These are phyloP conservation scores for Arthroderma sp. DNA, from an alignment of 2,329 filamentous ascomycete species.

Conservation along the genomic window DNA sequence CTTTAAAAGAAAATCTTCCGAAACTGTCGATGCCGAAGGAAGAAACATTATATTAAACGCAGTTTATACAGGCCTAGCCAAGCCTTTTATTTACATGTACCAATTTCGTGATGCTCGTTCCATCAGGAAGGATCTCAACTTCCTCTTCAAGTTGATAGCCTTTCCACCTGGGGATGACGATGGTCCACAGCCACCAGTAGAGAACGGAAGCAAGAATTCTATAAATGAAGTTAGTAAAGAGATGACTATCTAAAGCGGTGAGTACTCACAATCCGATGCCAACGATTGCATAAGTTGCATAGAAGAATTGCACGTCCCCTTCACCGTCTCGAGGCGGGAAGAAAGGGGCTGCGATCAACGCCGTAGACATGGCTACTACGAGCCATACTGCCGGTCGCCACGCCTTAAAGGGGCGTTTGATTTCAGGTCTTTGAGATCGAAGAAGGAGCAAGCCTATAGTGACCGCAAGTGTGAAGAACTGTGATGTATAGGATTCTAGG, in stretches of 20 bases:
- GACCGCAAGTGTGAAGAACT: conserved; percentile 47
- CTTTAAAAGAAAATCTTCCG: background rate
- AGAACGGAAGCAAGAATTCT: conserved; percentile 46
- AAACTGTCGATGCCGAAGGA: background rate
- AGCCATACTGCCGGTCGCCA: conserved; percentile 49
- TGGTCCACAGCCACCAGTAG: conserved; percentile 59
- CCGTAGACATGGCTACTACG: conserved; percentile 27
- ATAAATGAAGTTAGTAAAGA: conserved; percentile 10
- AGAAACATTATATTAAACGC: background rate
- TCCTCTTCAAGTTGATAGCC: conserved; percentile 52
- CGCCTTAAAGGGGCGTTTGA: conserved; percentile 51
- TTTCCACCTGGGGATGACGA: conserved; percentile 45
- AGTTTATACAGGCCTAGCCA: background rate
- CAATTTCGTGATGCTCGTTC: conserved; percentile 48
- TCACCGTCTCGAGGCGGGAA: conserved; percentile 36
- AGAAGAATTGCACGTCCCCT: conserved; percentile 35
- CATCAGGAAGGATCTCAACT: conserved; percentile 48
- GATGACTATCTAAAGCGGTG: background rate
- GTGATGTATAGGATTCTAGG: conserved; percentile 54
- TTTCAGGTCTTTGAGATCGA: conserved; percentile 45
- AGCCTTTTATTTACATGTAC: background rate
- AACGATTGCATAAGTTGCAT: conserved; percentile 41
- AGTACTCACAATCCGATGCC: conserved; percentile 29
- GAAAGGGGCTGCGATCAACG: conserved; percentile 9
- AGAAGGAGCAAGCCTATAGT: conserved; percentile 48